Percentiles rank a stretch among this genome's conserved stretches.
Conservation (phyloP, 2,329 filamentous ascomycete genomes). For the Dactylellina parvicollis region DNA sequence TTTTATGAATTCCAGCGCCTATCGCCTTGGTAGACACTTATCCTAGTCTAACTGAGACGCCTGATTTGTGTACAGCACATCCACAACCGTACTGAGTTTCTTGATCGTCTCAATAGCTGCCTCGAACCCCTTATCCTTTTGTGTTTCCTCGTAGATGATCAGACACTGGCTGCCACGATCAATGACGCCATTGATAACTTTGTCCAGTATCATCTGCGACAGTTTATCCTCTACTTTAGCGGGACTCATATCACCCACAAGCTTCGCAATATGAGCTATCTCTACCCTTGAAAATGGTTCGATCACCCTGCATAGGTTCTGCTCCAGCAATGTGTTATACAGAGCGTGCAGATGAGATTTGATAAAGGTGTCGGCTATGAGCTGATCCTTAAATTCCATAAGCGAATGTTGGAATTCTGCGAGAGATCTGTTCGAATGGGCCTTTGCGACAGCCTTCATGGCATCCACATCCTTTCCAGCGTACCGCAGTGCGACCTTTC, state of each 20-base stretch:
- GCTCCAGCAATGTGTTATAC: slow-evolving; percentile 98
- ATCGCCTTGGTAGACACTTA: neutral
- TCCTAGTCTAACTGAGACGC: slow-evolving; percentile 86
- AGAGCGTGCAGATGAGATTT: slow-evolving; percentile 93
- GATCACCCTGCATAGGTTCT: slow-evolving; percentile 99
- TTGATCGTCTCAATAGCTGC: slow-evolving; percentile 93
- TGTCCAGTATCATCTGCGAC: slow-evolving; percentile 99
- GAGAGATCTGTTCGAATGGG: slow-evolving; percentile 91
- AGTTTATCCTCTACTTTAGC: slow-evolving; percentile 98
- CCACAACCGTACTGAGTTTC: slow-evolving; percentile 95
- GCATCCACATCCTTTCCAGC: slow-evolving; percentile 94
- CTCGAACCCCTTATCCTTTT: slow-evolving; percentile 92
- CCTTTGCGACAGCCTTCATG: slow-evolving; percentile 97
- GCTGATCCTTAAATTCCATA: slow-evolving; percentile 88
- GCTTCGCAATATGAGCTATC: slow-evolving; percentile 95
- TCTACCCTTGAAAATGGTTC: slow-evolving; percentile 98
- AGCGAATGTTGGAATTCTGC: slow-evolving; percentile 97
- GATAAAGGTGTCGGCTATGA: slow-evolving; percentile 94
- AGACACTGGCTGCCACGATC: slow-evolving; percentile 98
- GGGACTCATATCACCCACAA: slow-evolving; percentile 88
- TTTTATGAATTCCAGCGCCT: neutral
- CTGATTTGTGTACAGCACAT: slow-evolving; percentile 97
- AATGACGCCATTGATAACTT: slow-evolving; percentile 95
- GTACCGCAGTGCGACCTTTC: slow-evolving; percentile 96
- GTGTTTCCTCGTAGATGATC: slow-evolving; percentile 95